Base-by-base conservation (phyloP, 208 protist genomes). In the Zelonia costaricensis region DNA sequence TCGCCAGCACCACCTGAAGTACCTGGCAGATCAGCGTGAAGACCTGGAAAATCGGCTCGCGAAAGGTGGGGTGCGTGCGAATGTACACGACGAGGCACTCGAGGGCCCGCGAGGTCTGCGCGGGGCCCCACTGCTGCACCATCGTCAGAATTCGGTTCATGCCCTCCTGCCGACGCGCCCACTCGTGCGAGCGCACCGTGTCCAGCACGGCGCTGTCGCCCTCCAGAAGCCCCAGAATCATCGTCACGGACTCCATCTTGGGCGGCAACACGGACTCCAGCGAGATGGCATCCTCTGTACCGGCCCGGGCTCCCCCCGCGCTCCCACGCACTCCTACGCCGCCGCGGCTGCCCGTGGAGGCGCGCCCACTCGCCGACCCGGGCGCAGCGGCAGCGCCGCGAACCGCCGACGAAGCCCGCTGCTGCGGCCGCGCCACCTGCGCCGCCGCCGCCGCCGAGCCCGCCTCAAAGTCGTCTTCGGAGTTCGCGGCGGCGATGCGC, bases 11-110 rank as follows among this genome's bases (percentile, higher is more conserved):
- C 27, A 66, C 80, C 42, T 82, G 69, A 25, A 90, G 69, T 12
- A 80, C 39, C 20, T 62, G 58, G 9, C 78, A 12, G 35, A 90
- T 69, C 1, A 70, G 47, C 23, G 82, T 67, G 46, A 90, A 86
- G 15, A 93, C 86, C 53, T 95, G 90, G 54, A 88, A 84, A 31
- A 80, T 93, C 13, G 82, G 83, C 60, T 95, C 86, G 4, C 80
- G 58, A 45, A 85, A 90, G 18, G 80, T 78, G 9, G 90, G 86
- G 42, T 88, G 74, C 9, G 69, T 62, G 22, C 82, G 76, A 3
- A 95, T 55, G 44, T 76, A 92, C 13, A 93, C 82, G n/a, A 93
- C 51, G 5, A 93, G 48, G 40, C 45, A 56, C 48, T 88, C 73
- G 15, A 91, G 54, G 42, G 81, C 62, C 5, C 76, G 40, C 45